Conservation (phyloP, 768 basidiomycete genomes). For the Russula griseocarnosa region DNA sequence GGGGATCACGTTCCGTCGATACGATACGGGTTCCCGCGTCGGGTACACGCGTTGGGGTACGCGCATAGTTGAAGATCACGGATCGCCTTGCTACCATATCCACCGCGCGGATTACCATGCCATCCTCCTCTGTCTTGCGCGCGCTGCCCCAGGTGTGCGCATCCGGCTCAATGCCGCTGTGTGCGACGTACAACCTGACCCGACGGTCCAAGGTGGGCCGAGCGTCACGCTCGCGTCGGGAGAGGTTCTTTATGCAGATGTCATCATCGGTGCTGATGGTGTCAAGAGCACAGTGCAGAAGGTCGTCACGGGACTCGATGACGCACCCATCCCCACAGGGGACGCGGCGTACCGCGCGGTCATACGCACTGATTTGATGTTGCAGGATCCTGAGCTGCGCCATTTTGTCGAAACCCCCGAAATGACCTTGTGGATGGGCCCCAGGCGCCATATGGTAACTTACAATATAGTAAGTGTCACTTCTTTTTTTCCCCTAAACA, state of each 20-base stretch:
- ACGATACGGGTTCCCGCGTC: slow-evolving; percentile 37
- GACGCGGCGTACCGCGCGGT: slow-evolving; percentile 60
- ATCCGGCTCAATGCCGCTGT: slow-evolving; percentile 38
- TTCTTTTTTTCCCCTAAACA: background rate
- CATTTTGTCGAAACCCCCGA: slow-evolving; percentile 48
- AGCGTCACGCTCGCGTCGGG: slow-evolving; percentile 38
- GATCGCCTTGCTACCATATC: slow-evolving; percentile 43
- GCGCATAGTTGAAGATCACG: slow-evolving; percentile 34
- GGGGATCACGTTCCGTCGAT: slow-evolving; percentile 39
- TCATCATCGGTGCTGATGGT: slow-evolving; percentile 41
- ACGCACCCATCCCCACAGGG: slow-evolving; percentile 49
- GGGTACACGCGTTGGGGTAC: slow-evolving; percentile 39
- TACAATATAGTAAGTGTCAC: slow-evolving; percentile 41
- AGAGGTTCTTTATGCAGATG: slow-evolving; percentile 37
- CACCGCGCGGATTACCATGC: slow-evolving; percentile 45
- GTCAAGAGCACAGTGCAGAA: slow-evolving; percentile 50
- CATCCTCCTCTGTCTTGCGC: slow-evolving; percentile 37
- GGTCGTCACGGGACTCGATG: slow-evolving; percentile 46
- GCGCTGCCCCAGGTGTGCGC: slow-evolving; percentile 32
- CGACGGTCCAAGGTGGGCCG: slow-evolving; percentile 29
- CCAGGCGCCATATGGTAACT: slow-evolving; percentile 44
- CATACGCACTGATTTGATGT: slow-evolving; percentile 43
- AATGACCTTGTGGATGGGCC: slow-evolving; percentile 60
- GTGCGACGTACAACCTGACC: slow-evolving; percentile 34
- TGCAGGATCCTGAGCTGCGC: slow-evolving; percentile 50